Percentiles rank a stretch among this genome's conserved stretches.
These are phyloP conservation scores for Saccharomycopsis fermentans DNA, from an alignment of 805 yeast species.

Conservation along the genomic window DNA sequence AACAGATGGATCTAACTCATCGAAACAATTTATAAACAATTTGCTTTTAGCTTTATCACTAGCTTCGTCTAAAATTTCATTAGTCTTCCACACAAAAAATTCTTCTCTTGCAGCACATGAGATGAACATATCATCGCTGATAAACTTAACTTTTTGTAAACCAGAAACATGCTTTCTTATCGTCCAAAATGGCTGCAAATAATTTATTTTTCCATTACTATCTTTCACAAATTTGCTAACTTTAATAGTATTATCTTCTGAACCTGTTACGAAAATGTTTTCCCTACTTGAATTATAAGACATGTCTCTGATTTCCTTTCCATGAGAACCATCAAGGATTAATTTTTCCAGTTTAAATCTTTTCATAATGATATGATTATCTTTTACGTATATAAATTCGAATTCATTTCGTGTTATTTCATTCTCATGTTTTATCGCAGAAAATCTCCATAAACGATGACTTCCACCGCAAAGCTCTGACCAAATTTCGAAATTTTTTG, in stretches of 20 bases:
- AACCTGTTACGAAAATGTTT: conserved; percentile 50
- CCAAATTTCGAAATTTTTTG: conserved; percentile 57
- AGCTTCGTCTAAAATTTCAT: conserved; percentile 1
- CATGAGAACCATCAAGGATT: conserved; percentile 66
- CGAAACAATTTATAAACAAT: conserved; percentile 37
- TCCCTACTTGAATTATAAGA: conserved; percentile 36
- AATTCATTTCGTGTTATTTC: conserved; percentile 23
- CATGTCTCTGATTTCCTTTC: conserved; percentile 79
- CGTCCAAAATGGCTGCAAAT: conserved; percentile 42
- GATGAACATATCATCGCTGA: conserved; percentile 36
- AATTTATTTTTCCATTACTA: conserved; percentile 29
- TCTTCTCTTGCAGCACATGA: conserved; percentile 84
- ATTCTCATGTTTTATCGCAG: conserved; percentile 19
- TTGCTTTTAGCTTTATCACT: not conserved
- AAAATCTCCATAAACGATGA: conserved; percentile 72
- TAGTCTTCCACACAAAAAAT: conserved; percentile 65
- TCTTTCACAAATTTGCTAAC: conserved; percentile 34
- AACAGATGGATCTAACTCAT: conserved; percentile 42
- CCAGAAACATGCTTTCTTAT: conserved; percentile 84
- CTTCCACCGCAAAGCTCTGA: conserved; percentile 83
- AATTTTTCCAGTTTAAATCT: conserved; percentile 19
- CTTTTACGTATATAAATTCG: conserved; percentile 45
- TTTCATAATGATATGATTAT: conserved; percentile 20
- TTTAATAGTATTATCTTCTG: conserved; percentile 79
- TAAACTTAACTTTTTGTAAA: conserved; percentile 59